These are phyloP conservation scores for Eucalyptus rudis DNA, from an alignment of 345 rosid genomes.

Conservation along the genomic window DNA sequence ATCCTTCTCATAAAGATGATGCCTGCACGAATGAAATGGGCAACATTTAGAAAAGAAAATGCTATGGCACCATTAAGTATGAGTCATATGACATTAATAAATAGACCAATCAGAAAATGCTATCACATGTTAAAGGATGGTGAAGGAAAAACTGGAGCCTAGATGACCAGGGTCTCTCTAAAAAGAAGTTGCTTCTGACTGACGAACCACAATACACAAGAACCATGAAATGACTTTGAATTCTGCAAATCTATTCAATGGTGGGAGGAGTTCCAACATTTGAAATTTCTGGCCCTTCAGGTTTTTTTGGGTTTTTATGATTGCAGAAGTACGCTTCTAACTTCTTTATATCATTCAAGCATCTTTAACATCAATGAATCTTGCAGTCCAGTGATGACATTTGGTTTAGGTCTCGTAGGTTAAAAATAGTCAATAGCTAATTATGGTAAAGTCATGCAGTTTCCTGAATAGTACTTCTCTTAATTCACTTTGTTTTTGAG, in stretches of 20 bases:
- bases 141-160: not conserved
- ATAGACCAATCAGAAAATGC: not conserved
- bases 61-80: not conserved
- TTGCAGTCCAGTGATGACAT: not conserved
- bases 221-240: not conserved
- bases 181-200: not conserved
- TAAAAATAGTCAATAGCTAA: not conserved
- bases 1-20: constrained; percentile 63
- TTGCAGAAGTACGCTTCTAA: not conserved
- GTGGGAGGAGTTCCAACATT: not conserved
- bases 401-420: not conserved
- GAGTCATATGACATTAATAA: not conserved
- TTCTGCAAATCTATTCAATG: not conserved
- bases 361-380: not conserved
- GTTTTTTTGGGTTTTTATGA: not conserved
- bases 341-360: not conserved
- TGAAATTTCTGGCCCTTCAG: not conserved
- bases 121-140: not conserved
- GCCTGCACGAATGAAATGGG: constrained; percentile 19
- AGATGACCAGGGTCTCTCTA: not conserved
- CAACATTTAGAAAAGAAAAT: not conserved
- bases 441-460: not conserved
- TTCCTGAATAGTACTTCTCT: not conserved
- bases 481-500: not conserved
- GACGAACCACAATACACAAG: not conserved